Conservation (phyloP, 495 filamentous ascomycete genomes). For the Hypoxylon intermedium region DNA sequence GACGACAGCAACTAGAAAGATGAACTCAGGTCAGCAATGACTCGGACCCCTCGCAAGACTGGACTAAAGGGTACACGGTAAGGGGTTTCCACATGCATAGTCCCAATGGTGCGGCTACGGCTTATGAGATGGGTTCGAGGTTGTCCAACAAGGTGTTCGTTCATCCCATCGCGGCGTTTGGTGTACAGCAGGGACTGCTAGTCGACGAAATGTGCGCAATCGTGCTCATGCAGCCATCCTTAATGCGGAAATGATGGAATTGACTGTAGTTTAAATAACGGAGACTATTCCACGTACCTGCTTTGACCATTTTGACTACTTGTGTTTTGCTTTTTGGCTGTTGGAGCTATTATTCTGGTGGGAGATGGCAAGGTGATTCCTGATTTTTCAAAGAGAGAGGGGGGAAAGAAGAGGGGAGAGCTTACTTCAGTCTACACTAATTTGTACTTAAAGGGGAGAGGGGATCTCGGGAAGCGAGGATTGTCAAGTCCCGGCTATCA, state of each 20-base stretch:
- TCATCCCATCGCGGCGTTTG: constrained; percentile 28
- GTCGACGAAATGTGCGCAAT: constrained; percentile 46
- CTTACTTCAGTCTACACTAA: constrained; percentile 28
- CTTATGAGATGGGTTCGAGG: constrained; percentile 10
- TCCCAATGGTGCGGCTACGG: constrained; percentile 26
- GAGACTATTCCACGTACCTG: constrained; percentile 69
- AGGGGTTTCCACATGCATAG: constrained; percentile 22
- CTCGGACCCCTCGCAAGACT: constrained; percentile 14
- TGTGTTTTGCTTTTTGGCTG: constrained; percentile 31
- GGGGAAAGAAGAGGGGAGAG: constrained; percentile 31
- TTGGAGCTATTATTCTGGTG: constrained; percentile 1
- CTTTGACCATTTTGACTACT: constrained; percentile 85
- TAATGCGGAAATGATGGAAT: constrained; percentile 37
- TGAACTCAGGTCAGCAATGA: constrained; percentile 41
- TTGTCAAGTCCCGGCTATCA: constrained; percentile 11
- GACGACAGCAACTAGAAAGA: constrained; percentile 80
- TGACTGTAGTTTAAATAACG: constrained; percentile 33
- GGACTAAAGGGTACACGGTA: constrained; percentile 22
- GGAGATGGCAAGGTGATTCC: constrained; percentile 18
- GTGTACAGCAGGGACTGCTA: constrained; percentile 34
- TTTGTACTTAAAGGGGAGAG: constrained; percentile 39
- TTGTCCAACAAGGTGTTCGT: constrained; percentile 46
- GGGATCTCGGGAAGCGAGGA: constrained; percentile 30
- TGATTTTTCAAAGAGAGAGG: constrained; percentile 23
- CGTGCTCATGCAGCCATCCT: constrained; percentile 46